phyloP scores from a whole-genome alignment of 148 eudicot species.

The Linanthus parryae region DNA sequence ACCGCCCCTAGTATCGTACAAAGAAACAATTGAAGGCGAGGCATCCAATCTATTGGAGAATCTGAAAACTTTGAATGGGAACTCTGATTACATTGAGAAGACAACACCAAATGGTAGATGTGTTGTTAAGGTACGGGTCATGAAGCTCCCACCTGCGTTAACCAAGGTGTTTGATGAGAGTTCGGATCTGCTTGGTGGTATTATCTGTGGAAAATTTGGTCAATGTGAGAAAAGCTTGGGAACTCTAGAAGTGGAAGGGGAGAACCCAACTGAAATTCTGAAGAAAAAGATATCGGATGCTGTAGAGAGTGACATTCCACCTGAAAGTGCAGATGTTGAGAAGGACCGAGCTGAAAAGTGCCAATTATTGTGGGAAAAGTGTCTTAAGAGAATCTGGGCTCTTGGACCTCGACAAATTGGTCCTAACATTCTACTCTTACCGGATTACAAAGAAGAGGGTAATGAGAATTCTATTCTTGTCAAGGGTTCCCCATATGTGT shows the following conservation, averaged over 20 bases:
- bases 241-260: conserved; percentile 50
- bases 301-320: conserved; percentile 49
- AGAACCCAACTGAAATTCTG: conserved; percentile 58
- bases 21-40: conserved; percentile 86
- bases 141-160: conserved; percentile 74
- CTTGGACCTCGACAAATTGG: conserved; percentile 90
- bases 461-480: conserved; percentile 44
- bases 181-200: conserved; percentile 60
- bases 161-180: conserved; percentile 81
- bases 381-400: conserved; percentile 84
- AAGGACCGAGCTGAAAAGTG: conserved; percentile 51
- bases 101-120: conserved; percentile 90
- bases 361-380: conserved; percentile 44
- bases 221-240: conserved; percentile 53
- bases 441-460: conserved; percentile 26
- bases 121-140: conserved; percentile 64
- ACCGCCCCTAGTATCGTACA: conserved; percentile 81
- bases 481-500: conserved; percentile 60
- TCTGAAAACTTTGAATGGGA: conserved; percentile 44
- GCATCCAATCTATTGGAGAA: conserved; percentile 48
- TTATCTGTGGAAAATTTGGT: conserved; percentile 64
- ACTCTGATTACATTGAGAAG: conserved; percentile 61
- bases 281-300: conserved; percentile 68
- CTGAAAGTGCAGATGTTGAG: conserved; percentile 41
- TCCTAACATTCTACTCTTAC: conserved; percentile 74